A percentile compares a stretch with the other conserved stretches of the same genome.
Conservation (phyloP, 495 filamentous ascomycete genomes). For the Aeminium ludgeri region DNA sequence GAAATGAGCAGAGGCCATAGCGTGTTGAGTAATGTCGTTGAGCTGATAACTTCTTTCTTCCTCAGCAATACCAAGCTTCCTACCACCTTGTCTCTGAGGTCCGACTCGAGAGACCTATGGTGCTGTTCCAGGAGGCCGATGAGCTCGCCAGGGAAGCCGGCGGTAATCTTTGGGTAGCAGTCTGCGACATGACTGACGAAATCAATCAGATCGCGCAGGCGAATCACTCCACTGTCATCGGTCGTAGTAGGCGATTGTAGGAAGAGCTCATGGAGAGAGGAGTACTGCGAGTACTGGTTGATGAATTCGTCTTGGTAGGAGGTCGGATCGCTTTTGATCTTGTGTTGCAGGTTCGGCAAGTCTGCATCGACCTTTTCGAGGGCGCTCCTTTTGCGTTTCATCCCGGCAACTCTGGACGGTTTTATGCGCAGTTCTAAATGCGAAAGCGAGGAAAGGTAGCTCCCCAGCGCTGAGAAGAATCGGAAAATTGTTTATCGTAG, state of each 20-base stretch:
- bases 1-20: conserved; percentile 80
- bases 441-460: too few relatives aligned
- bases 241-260: conserved; percentile 60
- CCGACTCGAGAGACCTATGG: conserved; percentile 60
- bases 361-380: conserved; percentile 93
- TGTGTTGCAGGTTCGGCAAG: conserved; percentile 75
- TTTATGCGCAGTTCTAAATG: too few relatives aligned
- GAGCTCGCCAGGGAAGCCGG: conserved; percentile 62
- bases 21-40: conserved; percentile 61
- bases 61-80: conserved; percentile 73
- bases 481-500: too few relatives aligned
- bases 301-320: conserved; percentile 77
- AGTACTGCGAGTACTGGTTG: conserved; percentile 83
- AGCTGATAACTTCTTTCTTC: conserved; percentile 84
- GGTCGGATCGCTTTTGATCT: conserved; percentile 68
- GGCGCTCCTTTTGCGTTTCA: conserved; percentile 73
- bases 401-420: conserved; percentile 31
- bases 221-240: conserved; percentile 57
- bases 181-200: conserved; percentile 85
- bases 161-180: conserved; percentile 69
- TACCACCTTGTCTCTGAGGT: conserved; percentile 85
- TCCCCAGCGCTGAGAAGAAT: too few relatives aligned
- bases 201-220: conserved; percentile 71
- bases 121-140: conserved; percentile 62
- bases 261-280: conserved; percentile 79